Conservation (phyloP, 345 rosid genomes). For the Turnera subulata region DNA sequence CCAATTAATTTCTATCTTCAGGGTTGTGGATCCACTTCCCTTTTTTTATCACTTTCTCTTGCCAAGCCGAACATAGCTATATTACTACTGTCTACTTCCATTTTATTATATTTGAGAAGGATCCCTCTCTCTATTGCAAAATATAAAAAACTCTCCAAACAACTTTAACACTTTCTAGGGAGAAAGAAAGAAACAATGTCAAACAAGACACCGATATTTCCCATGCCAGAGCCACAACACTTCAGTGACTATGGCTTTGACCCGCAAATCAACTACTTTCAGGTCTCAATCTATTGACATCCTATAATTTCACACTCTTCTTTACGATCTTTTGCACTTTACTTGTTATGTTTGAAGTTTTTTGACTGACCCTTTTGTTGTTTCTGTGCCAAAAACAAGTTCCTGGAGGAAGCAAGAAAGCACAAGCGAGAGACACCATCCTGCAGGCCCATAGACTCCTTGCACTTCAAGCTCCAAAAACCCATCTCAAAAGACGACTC, state of each 20-base stretch:
- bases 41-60: not conserved
- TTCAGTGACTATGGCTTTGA: constrained; percentile 92
- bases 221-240: constrained; percentile 62
- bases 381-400: constrained; percentile 29
- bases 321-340: too few species aligned
- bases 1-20: not conserved
- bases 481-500: constrained; percentile 74
- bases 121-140: not conserved
- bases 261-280: constrained; percentile 69
- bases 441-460: constrained; percentile 34
- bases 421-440: constrained; percentile 45
- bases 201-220: constrained; percentile 57
- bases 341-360: not conserved
- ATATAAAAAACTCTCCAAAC: too few species aligned
- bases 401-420: constrained; percentile 73
- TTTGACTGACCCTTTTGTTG: not conserved
- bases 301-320: not conserved
- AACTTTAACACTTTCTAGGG: not conserved
- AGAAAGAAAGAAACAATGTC: constrained; percentile 33
- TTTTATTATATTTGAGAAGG: too few species aligned
- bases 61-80: not conserved
- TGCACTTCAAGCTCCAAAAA: constrained; percentile 84
- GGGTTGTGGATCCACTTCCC: not conserved
- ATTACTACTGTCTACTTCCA: too few species aligned
- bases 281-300: constrained; percentile 33